Evolutionary conservation across 805 yeast genomes (phyloP), one percentile per base, ranked within the genome.

Genomic region (Clavispora phyllophila): DNA sequence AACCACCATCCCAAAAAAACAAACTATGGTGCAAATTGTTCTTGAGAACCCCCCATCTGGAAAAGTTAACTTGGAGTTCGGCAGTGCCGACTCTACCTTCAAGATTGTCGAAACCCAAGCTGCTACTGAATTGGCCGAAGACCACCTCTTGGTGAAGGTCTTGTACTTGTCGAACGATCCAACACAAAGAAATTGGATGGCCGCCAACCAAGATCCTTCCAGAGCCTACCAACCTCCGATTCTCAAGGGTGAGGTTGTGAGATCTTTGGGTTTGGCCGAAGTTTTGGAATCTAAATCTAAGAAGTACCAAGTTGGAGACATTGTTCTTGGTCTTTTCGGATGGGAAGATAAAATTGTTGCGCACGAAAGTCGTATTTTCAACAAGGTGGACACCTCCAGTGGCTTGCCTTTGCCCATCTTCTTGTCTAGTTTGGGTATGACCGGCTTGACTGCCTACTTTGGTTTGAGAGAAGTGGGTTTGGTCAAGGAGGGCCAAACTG

Each of bases 401-500:
- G 47, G 51, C 4, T 29, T 56, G n/a, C 73, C 76, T 19, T 56
- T 75, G 38, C 62, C 68, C 43, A 60, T 72, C 57, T 76, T 68
- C 52, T 50, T 79, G 40, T 73, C 76, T 27, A 63, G 72, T 3
- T 59, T 78, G 17, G 87, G 87, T 28, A 48, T 75, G 46, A 79
- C 85, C 9, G 75, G 82, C 0, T 50, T 80, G 46, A 81, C 87
- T 23, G 84, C 87, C 1, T 81, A 78, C 63, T 64, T 73, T 48
- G 81, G 81, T 10, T 67, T 79, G 43, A 62, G 57, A 45, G 70
- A 71, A 31, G 69, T 78, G 42, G 81, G 79, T n/a, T 61, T 69
- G 36, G 58, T 79, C 43, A 51, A 59, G 47, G 61, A 62, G 17
- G 69, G 68, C 19, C 79, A 79, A 53, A 65, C 70, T 7, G 66